Base-by-base conservation (phyloP, 208 protist species). In the Porcisia hertigi region DNA sequence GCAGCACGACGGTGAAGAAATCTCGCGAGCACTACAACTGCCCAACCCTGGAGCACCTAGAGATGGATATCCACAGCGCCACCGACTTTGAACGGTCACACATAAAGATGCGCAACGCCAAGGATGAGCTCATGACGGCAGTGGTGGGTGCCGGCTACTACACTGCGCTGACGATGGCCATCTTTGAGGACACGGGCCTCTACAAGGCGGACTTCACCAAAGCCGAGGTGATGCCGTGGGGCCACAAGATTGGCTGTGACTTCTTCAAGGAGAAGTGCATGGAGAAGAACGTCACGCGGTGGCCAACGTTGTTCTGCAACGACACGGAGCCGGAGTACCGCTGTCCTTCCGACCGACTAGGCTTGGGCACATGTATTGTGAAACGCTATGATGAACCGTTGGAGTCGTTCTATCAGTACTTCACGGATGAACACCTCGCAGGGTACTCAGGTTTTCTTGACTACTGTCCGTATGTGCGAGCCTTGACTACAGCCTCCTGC, bases 181-280 rank as follows among this genome's bases (percentile, higher is more conserved):
- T 84, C 3, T 93, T 98, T 57, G 76, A 95, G 43, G 93, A 97
- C 77, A 71, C 91, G 3, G 89, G 89, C 47, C 95, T 83, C 73
- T 98, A 98, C 86, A 55, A 71, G n/a, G 89, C 76, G n/a, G 80
- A 89, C 78, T 96, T 87, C 79, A 71, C 5, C 63, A 87, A 85
- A 53, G 90, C 86, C 1, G 88, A 97, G 62, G 69, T 36, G 34
- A 93, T 98, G 84, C 20, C 60, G 45, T 98, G 90, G 91, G 94
- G 89, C 57, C 52, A 75, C n/a, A 75, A 57, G 3, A 11, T 11
- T 6, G 20, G 53, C 53, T 57, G 53, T 11, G 53, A 57, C 53
- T 57, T 57, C 53, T 11, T n/a, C 6, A 73, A 45, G 3, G 67
- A 81, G 16, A 87, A 82, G 73, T 94, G 89, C 72, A 60, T 92